Percentiles rank a stretch among this genome's conserved stretches.
phyloP scores from a whole-genome alignment of 2,329 filamentous ascomycete genomes.

The Sporothrix pallida region DNA sequence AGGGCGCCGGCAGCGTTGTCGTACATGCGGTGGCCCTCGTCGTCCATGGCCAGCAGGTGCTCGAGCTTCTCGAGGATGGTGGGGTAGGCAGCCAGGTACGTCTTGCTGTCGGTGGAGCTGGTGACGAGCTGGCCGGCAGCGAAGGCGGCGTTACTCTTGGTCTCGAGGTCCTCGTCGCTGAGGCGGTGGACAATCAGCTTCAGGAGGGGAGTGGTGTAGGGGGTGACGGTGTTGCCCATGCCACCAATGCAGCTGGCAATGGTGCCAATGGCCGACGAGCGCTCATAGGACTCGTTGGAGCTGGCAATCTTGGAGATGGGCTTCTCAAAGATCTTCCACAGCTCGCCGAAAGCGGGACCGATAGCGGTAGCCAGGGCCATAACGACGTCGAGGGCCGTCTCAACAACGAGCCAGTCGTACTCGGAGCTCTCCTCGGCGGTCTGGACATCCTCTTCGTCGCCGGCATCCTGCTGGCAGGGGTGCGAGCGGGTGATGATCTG shows the following conservation, averaged over 20 bases:
- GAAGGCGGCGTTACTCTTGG: constrained; percentile 94
- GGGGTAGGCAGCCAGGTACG: constrained; percentile 75
- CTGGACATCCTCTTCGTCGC: constrained; percentile 76
- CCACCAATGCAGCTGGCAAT: constrained; percentile 89
- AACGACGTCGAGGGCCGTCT: constrained; percentile 90
- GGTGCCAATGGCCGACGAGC: constrained; percentile 86
- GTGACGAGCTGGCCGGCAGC: constrained; percentile 84
- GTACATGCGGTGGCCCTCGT: constrained; percentile 71
- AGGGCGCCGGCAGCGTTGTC: constrained; percentile 95
- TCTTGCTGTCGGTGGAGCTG: constrained; percentile 75
- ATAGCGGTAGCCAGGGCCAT: constrained; percentile 83
- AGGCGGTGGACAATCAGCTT: constrained; percentile 85
- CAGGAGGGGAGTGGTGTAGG: constrained; percentile 77
- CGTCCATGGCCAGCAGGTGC: constrained; percentile 76
- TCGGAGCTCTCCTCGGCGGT: constrained; percentile 81
- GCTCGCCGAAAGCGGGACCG: constrained; percentile 78
- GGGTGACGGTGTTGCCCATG: constrained; percentile 81
- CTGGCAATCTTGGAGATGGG: constrained; percentile 85
- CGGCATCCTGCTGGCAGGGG: constrained; percentile 89
- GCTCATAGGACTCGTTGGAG: constrained; percentile 84
- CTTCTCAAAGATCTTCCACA: constrained; percentile 97
- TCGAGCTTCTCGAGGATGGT: constrained; percentile 85
- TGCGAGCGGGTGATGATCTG: constrained; percentile 88
- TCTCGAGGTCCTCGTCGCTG: constrained; percentile 85
- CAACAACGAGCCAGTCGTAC: constrained; percentile 96